Conservation (phyloP, 1,284 basidiomycete genomes). For the Hemileia vastatrix region DNA sequence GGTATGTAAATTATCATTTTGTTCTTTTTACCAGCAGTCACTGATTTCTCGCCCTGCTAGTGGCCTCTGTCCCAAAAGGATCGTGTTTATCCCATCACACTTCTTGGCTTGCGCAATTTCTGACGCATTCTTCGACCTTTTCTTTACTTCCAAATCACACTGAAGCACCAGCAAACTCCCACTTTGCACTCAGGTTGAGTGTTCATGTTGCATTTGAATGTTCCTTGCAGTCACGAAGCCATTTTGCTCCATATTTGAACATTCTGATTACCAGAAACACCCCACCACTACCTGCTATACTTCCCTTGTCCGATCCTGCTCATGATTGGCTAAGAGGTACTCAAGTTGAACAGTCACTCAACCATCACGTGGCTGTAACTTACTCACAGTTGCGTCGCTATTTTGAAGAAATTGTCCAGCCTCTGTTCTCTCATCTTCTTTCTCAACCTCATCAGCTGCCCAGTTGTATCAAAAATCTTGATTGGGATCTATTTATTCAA, state of each 20-base stretch:
- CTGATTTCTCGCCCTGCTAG: background rate
- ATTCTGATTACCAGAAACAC: background rate
- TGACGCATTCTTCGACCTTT: background rate
- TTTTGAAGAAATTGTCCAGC: background rate
- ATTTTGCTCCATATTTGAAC: slow-evolving; percentile 9
- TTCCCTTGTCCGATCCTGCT: background rate
- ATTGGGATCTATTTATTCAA: slow-evolving; percentile 4
- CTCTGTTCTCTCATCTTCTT: background rate
- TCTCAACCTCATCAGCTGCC: no score
- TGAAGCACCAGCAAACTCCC: no score
- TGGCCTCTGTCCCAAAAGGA: slow-evolving; percentile 17
- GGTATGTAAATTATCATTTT: background rate
- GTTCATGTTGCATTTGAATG: slow-evolving; percentile 12
- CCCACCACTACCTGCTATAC: background rate
- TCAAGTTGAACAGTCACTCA: slow-evolving; percentile 1
- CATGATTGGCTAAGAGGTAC: slow-evolving; percentile 6
- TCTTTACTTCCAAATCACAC: background rate
- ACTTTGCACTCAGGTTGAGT: slow-evolving; percentile 1
- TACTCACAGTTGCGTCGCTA: background rate
- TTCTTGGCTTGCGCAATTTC: background rate
- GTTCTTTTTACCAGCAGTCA: background rate
- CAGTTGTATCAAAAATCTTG: no score
- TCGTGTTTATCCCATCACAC: slow-evolving; percentile 17
- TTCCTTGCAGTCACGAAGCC: background rate
- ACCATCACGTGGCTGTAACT: background rate